Conservation (phyloP, 2,329 filamentous ascomycete genomes). For the Drechslerella coelobrocha region DNA sequence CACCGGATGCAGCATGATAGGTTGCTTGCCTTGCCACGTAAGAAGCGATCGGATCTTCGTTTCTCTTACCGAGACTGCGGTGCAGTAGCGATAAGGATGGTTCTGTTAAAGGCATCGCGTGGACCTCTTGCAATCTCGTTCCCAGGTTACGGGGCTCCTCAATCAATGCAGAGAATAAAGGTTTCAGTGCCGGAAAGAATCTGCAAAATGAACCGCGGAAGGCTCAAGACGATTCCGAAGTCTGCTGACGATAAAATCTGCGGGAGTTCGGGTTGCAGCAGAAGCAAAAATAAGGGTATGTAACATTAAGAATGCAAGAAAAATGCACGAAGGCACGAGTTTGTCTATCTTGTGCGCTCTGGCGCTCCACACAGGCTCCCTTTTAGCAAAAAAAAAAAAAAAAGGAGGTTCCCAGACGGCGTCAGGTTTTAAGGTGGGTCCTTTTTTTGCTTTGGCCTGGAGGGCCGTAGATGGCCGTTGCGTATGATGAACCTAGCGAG, state of each 20-base stretch:
- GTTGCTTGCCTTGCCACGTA: conserved; percentile 42
- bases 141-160: conserved; percentile 16
- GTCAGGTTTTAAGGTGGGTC: too few relatives aligned
- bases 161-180: conserved; percentile 14
- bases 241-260: not conserved
- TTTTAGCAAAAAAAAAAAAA: too few relatives aligned
- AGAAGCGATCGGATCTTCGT: conserved; percentile 29
- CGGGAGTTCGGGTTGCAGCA: not conserved
- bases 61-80: conserved; percentile 12
- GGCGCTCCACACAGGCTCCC: too few relatives aligned
- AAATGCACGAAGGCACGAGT: too few relatives aligned
- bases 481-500: conserved; percentile 16
- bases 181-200: too few relatives aligned
- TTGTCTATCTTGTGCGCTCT: too few relatives aligned
- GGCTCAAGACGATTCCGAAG: not conserved
- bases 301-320: not conserved
- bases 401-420: too few relatives aligned
- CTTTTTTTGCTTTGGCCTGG: too few relatives aligned
- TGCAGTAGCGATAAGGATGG: conserved; percentile 38
- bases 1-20: conserved; percentile 30
- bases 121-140: conserved; percentile 27
- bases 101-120: conserved; percentile 32
- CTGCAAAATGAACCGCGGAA: too few relatives aligned
- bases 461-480: conserved; percentile 27
- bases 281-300: not conserved